Evolutionary conservation across 225 moss, liverwort and hornwort genomes (phyloP).

Genomic region (Antitrichia curtipendula): DNA sequence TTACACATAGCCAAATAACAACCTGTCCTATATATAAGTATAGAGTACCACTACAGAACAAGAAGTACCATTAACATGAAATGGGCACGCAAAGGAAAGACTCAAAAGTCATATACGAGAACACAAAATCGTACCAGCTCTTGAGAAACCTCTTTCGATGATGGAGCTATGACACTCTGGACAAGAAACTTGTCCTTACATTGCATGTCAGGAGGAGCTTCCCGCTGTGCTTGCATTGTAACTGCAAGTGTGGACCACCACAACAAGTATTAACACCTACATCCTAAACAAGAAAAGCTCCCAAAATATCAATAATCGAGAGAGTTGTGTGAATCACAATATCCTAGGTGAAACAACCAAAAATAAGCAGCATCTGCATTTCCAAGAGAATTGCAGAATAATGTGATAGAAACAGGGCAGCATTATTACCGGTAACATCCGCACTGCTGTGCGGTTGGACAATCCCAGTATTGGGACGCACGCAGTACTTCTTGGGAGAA

Average conservation of each 20-base stretch:
- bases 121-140: slow-evolving; percentile 51
- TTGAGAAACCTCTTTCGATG: slow-evolving; percentile 70
- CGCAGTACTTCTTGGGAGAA: slow-evolving; percentile 96
- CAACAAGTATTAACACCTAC: not conserved
- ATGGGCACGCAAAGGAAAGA: not conserved
- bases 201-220: slow-evolving; percentile 92
- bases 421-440: slow-evolving; percentile 71
- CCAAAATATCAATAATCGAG: not conserved
- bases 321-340: not conserved
- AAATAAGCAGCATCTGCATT: not conserved
- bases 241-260: slow-evolving; percentile 20
- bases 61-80: not conserved
- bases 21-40: not conserved
- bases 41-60: not conserved
- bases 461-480: slow-evolving; percentile 90
- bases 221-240: slow-evolving; percentile 94
- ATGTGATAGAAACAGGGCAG: not conserved
- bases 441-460: slow-evolving; percentile 83
- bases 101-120: not conserved
- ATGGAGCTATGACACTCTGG: slow-evolving; percentile 75
- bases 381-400: not conserved
- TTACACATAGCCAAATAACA: not conserved
- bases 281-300: not conserved
- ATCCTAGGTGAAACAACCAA: not conserved
- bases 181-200: slow-evolving; percentile 99